Base-by-base conservation (phyloP, 306 rosid genomes). In the Castanopsis chinensis region DNA sequence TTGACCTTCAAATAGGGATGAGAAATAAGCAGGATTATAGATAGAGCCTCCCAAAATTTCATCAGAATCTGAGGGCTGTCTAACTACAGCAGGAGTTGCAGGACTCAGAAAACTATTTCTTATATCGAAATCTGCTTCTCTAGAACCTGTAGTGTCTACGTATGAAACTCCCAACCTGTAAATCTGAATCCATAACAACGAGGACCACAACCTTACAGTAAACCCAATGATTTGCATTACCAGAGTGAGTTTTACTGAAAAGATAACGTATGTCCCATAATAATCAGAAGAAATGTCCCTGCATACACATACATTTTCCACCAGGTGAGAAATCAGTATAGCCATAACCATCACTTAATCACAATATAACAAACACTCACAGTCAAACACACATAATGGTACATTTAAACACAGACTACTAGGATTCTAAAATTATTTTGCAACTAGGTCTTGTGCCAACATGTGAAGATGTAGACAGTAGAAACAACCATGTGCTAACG, bases 171-270 rank as follows among this genome's bases (percentile, higher is more conserved):
- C 99, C 90, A 91, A 70, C 87, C 99, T 90, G 87, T 94, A 94
- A 76, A 94, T 94, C 90, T 92, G 99, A 85, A 94, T 91, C 99
- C 99, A 94, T 58, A 94, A 82, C 52, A 94, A 78, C 3, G 97
- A 86, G 78, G 99, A 94, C 5, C 82, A 89, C 57, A 94, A 77
- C 88, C 99, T 86, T 78, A 92, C 92, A 21, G 81, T 70, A 79
- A 88, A 91, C 27, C 99, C 97, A 81, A 71, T 75, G 64, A 89
- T 85, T 86, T 94, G 91, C 97, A 91, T 94, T 18, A 78, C 90
- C 86, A 94, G 86, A 17, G 97, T 88, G 84, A 92, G 95, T 83
- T 89, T 92, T 85, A 94, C 91, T 41, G 99, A 94, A 75, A 94
- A 91, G 52, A 86, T 89, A 69, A 88, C 85, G 60, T 49, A 61